Base-by-base conservation (phyloP, 305 asterid genomes). In the Solanum hybrid region DNA sequence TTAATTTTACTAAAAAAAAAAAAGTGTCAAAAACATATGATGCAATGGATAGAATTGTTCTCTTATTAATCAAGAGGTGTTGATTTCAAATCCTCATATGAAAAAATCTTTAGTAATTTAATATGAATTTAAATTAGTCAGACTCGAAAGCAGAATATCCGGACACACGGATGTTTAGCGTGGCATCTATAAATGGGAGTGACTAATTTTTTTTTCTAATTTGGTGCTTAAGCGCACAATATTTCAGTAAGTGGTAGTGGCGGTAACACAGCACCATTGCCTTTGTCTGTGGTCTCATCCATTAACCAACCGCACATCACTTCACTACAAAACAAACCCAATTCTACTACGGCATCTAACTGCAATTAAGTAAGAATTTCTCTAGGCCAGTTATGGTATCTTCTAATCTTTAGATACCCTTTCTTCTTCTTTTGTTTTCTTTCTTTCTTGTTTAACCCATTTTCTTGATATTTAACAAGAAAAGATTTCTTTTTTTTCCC, bases 321-420 rank as follows among this genome's bases (percentile, higher is more conserved):
- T 17, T 78, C 13, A 60, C 20, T 12, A 32, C n/a, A 34, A 72
- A n/a, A 85, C 35, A 79, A 78, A 22, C 85, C 10, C 88, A 78
- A 22, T 35, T 85, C 35, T 10, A 12, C 4, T 24, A 73, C 84
- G 29, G 79, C 42, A 38, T 86, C 84, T 51, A 56, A 75, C 34
- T 89, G 76, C 10, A 87, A 90, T 12, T 46, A 14, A 56, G 38
- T 17, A 60, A 60, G 5, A 60, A 64, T 64, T 22, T 22, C 27
- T 64, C 72, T 60, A 60, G 26, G 26, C 71, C 71, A 60, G 11
- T 60, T 60, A 60, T 86, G 82, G 93, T 80, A 91, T 92, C 92
- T 91, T 71, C 80, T 69, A 89, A 60, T 87, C 73, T 80, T 56
- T 87, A 88, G 92, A 92, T 92, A 89, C 92, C 89, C 91, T 4